Evolutionary conservation across 179 eudicot genomes (phyloP), one percentile per base, ranked within the genome.

Genomic region (Amaranthus tricolor): DNA sequence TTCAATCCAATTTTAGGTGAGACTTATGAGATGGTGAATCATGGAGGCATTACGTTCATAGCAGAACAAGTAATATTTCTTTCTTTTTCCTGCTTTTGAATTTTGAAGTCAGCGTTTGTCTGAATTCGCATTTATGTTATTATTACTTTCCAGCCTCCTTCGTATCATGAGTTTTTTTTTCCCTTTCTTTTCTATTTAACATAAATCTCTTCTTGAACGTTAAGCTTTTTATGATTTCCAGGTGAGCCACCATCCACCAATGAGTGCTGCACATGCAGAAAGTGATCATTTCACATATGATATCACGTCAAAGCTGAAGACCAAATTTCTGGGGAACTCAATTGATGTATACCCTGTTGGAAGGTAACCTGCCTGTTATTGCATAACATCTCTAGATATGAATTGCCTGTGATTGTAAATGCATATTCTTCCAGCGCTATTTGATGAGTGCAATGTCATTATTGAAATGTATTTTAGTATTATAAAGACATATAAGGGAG

Each of bases 191-290:
- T 31, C 40, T 31, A 31, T 31, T 31, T 31, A 31, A 31, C 40
- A 31, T 31, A 31, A 31, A 31, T 31, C 40, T 31, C 40, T 12
- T 67, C 50, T 52, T 12, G 10, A 60, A 20, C 45, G 20, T 9
- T 50, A 0, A 11, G 21, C 8, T 64, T 68, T 31, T 19, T 66
- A 54, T 47, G 44, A 40, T 19, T 14, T 74, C 21, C 66, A 88
- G 90, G 99, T 95, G 64, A 88, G 98, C 76, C 99, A 95, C 82
- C 99, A 95, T 79, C 99, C 99, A 71, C 99, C 99, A 45, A 89
- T 91, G 89, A 90, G 99, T 87, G 98, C 90, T 55, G 99, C 86
- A 66, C 99, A 91, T 87, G 91, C 91, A 67, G 99, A 95, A 85
- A 95, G 91, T 83, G 90, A 87, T 40, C 99, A 95, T 81, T 95